Conservation (phyloP, 345 rosid genomes). For the Raphanus sativus region DNA sequence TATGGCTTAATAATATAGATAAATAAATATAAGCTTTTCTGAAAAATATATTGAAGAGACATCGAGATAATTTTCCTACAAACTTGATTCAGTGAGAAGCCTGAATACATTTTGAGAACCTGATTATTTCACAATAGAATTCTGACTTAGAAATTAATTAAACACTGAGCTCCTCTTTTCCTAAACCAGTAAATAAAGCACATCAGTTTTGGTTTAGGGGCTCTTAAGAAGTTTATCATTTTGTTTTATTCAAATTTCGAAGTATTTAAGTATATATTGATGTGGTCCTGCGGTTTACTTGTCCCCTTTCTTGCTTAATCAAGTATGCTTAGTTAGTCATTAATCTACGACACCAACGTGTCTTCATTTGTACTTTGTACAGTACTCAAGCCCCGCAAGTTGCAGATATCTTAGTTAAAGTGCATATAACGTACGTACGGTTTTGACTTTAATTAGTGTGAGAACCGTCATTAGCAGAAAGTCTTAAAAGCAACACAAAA, state of each 20-base stretch:
- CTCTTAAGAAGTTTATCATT: no score
- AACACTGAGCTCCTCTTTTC: not conserved
- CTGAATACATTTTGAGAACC: not conserved
- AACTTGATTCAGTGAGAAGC: not conserved
- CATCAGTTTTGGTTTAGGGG: constrained; percentile 15
- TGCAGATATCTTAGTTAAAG: constrained; percentile 28
- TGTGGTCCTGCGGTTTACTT: constrained; percentile 35
- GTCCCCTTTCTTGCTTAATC: constrained; percentile 35
- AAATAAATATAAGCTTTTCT: no score
- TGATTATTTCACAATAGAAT: not conserved
- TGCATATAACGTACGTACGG: constrained; percentile 40
- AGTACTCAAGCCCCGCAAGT: constrained; percentile 29
- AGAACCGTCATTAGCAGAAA: constrained; percentile 4
- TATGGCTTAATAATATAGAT: not conserved
- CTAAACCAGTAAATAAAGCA: not conserved
- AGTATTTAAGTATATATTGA: not conserved
- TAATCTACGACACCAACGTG: constrained; percentile 21
- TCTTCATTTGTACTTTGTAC: constrained; percentile 1
- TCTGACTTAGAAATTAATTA: not conserved
- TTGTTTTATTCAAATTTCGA: no score
- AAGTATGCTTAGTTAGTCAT: constrained; percentile 28
- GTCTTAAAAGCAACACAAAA: constrained; percentile 20
- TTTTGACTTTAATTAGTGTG: constrained; percentile 22
- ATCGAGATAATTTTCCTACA: not conserved
- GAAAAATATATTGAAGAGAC: no score